phyloP scores from a whole-genome alignment of 345 rosid species.

The Capsella bursapastoris region DNA sequence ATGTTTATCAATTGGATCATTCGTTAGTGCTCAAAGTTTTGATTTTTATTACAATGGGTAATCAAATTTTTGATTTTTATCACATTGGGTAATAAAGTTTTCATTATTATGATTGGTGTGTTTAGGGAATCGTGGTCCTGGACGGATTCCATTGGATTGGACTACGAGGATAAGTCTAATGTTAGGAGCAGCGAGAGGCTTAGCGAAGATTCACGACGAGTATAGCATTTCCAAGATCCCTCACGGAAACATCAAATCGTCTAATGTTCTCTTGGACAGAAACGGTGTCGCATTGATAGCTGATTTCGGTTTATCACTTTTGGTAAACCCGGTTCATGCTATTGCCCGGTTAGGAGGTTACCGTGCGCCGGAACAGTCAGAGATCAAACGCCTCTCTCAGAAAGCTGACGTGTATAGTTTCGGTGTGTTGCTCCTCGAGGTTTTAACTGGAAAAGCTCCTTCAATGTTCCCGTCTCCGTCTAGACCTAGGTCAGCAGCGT shows the following conservation, averaged over 20 bases:
- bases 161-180: conserved; percentile 91
- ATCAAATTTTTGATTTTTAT: not conserved
- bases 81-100: not conserved
- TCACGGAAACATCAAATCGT: conserved; percentile 86
- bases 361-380: conserved; percentile 90
- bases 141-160: conserved; percentile 96
- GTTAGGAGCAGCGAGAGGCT: conserved; percentile 87
- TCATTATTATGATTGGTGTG: not conserved
- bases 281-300: conserved; percentile 85
- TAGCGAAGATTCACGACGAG: conserved; percentile 81
- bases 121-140: conserved; percentile 80
- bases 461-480: conserved; percentile 76
- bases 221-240: conserved; percentile 67
- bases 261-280: conserved; percentile 82
- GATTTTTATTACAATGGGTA: not conserved
- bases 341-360: conserved; percentile 91
- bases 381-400: conserved; percentile 79
- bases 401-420: conserved; percentile 88
- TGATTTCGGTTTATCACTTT: conserved; percentile 85
- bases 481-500: conserved; percentile 60
- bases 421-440: conserved; percentile 81
- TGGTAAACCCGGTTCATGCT: conserved; percentile 85
- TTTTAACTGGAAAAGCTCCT: conserved; percentile 85
- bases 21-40: not conserved
- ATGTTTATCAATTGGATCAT: conserved; percentile 4